phyloP scores from a whole-genome alignment of 192 early-diverging fungal genomes.

The Linnemannia schmuckeri region DNA sequence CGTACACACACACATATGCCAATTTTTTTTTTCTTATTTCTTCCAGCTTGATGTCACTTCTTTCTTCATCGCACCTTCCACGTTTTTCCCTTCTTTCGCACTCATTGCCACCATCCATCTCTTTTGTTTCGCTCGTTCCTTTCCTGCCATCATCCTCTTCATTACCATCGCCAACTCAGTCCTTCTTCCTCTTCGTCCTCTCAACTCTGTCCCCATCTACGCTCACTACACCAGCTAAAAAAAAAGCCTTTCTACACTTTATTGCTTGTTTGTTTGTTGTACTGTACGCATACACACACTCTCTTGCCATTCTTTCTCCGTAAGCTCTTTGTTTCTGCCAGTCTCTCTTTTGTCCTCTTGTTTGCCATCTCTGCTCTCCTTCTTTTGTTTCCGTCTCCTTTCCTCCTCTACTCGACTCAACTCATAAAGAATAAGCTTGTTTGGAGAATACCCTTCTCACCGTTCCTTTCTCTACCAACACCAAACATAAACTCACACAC shows the following conservation, averaged over 20 bases:
- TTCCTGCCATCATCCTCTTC: neutral
- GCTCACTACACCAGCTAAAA: neutral
- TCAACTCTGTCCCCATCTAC: neutral
- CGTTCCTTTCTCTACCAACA: slow-evolving; percentile 3
- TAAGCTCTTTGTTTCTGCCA: no score
- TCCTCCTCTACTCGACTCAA: neutral
- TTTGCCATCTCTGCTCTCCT: neutral
- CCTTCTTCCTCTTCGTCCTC: neutral
- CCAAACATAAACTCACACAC: neutral
- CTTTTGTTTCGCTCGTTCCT: no score
- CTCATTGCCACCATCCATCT: neutral
- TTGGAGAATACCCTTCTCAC: neutral
- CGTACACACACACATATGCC: neutral
- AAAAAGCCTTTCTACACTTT: no score
- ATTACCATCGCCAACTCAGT: neutral
- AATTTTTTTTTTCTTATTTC: neutral
- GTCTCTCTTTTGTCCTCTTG: no score
- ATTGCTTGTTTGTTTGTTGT: neutral
- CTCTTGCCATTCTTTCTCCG: neutral
- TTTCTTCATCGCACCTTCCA: neutral
- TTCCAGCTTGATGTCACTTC: neutral
- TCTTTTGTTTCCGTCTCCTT: neutral
- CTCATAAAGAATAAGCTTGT: neutral
- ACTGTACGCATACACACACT: neutral
- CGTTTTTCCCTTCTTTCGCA: neutral